A percentile compares a stretch with the other conserved stretches of the same genome.
Conservation (phyloP, 2,329 filamentous ascomycete species). For the Amylocarpus encephaloides region DNA sequence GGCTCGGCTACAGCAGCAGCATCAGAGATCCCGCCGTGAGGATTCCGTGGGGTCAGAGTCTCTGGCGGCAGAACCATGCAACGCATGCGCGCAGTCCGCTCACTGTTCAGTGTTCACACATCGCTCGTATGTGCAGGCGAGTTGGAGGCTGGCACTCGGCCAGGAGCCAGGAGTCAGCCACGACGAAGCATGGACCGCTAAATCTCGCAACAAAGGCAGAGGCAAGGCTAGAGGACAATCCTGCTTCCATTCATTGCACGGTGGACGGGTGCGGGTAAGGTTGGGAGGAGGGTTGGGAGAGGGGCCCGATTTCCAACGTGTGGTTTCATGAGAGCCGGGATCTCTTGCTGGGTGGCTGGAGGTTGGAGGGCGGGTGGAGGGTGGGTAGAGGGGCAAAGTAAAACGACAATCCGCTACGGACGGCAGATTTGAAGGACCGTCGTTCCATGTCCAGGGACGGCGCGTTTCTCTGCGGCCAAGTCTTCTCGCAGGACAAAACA, state of each 20-base stretch:
- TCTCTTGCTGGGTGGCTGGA: conserved; percentile 2
- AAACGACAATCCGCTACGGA: too few relatives aligned
- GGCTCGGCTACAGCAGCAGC: not conserved
- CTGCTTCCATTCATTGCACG: not conserved
- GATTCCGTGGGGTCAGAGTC: not conserved
- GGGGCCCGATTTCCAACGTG: conserved; percentile 5
- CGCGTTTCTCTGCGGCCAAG: not conserved
- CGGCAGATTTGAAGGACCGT: too few relatives aligned
- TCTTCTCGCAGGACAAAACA: not conserved
- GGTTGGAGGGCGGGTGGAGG: not conserved
- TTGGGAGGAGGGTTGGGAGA: conserved; percentile 4
- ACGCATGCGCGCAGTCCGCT: too few relatives aligned
- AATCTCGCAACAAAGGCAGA: conserved; percentile 14
- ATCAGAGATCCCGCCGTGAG: not conserved
- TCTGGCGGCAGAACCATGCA: not conserved
- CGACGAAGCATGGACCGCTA: conserved; percentile 6
- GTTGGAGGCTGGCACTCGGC: not conserved
- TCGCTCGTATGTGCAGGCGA: not conserved
- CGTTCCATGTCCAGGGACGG: not conserved
- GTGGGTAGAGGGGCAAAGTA: too few relatives aligned
- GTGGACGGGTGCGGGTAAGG: conserved; percentile 12
- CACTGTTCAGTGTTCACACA: too few relatives aligned
- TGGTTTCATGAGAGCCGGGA: conserved; percentile 20
- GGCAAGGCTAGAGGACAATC: conserved; percentile 18
- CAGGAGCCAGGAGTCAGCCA: not conserved